Conservation (phyloP, 2,329 filamentous ascomycete genomes). For the Paracoccidioides brasiliensis region DNA sequence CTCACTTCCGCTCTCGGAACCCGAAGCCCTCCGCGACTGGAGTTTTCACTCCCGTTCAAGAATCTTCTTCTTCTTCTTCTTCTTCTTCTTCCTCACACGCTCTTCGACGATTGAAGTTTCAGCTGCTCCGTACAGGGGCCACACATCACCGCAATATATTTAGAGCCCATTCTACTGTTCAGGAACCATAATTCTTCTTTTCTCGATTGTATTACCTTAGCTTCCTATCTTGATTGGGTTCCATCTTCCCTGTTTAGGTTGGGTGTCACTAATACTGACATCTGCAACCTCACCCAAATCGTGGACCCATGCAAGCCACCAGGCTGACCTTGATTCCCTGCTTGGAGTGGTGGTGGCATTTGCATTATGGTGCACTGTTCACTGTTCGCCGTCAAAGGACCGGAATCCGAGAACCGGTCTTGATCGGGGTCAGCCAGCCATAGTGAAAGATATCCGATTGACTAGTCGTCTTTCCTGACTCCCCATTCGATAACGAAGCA, state of each 20-base stretch:
- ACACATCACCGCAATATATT: not conserved
- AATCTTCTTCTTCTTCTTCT: not conserved
- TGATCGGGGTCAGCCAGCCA: not conserved
- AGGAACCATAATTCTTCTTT: not conserved
- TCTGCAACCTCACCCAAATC: slow-evolving; percentile 1
- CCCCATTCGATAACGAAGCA: not conserved
- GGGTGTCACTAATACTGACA: slow-evolving; percentile 3
- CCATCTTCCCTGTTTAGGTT: not conserved
- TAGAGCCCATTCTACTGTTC: not conserved
- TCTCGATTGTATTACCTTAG: not conserved
- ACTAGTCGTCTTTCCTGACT: not conserved
- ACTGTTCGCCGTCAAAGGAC: not conserved
- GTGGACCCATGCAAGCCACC: slow-evolving; percentile 2
- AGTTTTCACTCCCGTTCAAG: no score
- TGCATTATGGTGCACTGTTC: not conserved
- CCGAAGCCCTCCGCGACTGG: not conserved
- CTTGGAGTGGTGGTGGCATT: not conserved
- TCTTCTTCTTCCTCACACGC: not conserved
- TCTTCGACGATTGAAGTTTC: not conserved
- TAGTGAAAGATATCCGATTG: not conserved
- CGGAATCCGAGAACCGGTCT: not conserved
- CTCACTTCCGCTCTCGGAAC: not conserved
- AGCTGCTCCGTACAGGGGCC: no score
- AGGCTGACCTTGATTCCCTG: not conserved
- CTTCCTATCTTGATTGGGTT: not conserved